A percentile compares a stretch with the other conserved stretches of the same genome.
These are phyloP conservation scores for Multifurca ochricompacta DNA, from an alignment of 768 basidiomycete genomes.

Conservation along the genomic window DNA sequence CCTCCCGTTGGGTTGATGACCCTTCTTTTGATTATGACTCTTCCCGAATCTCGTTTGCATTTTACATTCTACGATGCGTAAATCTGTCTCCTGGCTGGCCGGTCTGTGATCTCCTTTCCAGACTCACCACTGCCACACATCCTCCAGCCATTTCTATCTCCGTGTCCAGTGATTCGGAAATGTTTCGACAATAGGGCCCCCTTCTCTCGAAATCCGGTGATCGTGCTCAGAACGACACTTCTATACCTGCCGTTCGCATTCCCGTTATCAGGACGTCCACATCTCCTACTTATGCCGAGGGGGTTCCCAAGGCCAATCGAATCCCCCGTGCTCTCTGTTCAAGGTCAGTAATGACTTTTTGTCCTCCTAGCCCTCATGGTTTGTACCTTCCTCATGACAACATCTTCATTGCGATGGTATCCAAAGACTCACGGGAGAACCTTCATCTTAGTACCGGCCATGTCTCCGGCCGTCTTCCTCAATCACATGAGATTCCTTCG, in stretches of 20 bases:
- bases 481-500: background rate
- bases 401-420: background rate
- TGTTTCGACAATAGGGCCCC: background rate
- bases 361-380: background rate
- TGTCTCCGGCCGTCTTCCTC: background rate
- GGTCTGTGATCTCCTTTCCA: conserved; percentile 6
- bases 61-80: conserved; percentile 9
- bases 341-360: background rate
- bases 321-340: background rate
- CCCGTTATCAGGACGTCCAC: background rate
- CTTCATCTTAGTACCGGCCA: background rate
- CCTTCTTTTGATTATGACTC: conserved; percentile 14
- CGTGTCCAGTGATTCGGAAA: background rate
- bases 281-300: background rate
- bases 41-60: conserved; percentile 20
- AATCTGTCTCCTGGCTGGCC: conserved; percentile 6
- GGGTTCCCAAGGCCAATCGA: background rate
- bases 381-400: background rate
- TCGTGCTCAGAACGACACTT: background rate
- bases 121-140: background rate
- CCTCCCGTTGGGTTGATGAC: conserved; percentile 15
- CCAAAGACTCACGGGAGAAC: background rate
- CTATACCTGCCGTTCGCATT: background rate
- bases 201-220: background rate
- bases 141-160: background rate